Evolutionary conservation across 2,329 filamentous ascomycete species (phyloP).

Genomic region (Arthrobotrys iridis): DNA sequence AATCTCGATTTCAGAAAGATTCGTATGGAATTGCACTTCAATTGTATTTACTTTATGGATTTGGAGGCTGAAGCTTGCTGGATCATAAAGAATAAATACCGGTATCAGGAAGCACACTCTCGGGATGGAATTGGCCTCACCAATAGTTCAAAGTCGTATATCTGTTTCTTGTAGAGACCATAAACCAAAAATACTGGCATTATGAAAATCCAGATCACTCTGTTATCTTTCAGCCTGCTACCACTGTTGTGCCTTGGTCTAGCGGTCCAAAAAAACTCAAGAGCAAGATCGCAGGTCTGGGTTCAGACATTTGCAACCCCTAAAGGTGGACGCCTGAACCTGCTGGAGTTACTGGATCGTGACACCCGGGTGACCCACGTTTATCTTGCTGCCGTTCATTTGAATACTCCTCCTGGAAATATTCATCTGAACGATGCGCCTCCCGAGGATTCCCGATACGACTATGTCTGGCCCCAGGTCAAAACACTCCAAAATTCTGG

Average conservation of each 20-base stretch:
- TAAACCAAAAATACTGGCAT: background rate
- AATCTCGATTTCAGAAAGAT: background rate
- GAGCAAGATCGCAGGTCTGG: conserved; percentile 52
- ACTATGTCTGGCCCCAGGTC: conserved; percentile 66
- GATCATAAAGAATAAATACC: background rate
- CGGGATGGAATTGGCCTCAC: background rate
- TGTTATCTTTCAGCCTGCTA: conserved; percentile 13
- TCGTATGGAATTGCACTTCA: background rate
- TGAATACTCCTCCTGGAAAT: conserved; percentile 65
- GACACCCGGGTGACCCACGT: conserved; percentile 63
- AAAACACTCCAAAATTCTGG: conserved; percentile 65
- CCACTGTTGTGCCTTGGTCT: conserved; percentile 10
- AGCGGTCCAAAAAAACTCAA: background rate
- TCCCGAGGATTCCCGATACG: conserved; percentile 62
- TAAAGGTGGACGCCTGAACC: conserved; percentile 61
- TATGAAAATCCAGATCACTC: conserved; percentile 6
- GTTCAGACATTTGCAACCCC: conserved; percentile 58
- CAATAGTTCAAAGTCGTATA: background rate
- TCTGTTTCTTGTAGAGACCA: background rate
- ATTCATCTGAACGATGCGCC: conserved; percentile 67
- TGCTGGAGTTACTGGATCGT: conserved; percentile 65
- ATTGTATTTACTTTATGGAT: background rate
- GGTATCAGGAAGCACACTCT: background rate
- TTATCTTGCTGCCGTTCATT: conserved; percentile 67
- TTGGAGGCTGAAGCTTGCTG: background rate